Percentiles rank a stretch among this genome's conserved stretches.
phyloP scores from a whole-genome alignment of 345 rosid species.

The Citrus mangshanensis region DNA sequence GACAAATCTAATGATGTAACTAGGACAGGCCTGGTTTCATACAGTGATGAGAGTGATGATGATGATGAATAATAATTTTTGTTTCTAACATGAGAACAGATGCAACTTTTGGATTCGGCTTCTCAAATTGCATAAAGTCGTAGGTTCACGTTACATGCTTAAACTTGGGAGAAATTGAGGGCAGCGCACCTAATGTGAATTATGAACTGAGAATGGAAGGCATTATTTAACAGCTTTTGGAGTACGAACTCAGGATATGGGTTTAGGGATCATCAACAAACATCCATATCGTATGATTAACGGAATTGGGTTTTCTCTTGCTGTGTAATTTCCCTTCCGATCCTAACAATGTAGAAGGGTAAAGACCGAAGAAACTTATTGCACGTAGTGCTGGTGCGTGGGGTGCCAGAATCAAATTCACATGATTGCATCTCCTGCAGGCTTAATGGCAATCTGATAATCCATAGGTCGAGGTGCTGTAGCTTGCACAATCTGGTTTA shows the following conservation, averaged over 20 bases:
- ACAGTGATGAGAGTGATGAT: slow-evolving; percentile 90
- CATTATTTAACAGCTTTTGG: not conserved
- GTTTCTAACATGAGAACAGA: not conserved
- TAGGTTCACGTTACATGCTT: not conserved
- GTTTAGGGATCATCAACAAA: not conserved
- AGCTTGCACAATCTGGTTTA: not conserved
- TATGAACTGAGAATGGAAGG: not conserved
- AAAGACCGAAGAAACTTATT: too few species aligned
- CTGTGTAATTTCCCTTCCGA: too few species aligned
- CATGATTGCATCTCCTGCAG: not conserved
- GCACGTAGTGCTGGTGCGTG: not conserved
- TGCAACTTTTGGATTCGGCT: not conserved
- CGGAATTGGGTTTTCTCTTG: not conserved
- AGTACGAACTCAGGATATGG: not conserved
- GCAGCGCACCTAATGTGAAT: not conserved
- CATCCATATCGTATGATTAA: not conserved
- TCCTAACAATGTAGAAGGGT: too few species aligned
- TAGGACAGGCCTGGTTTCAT: slow-evolving; percentile 60
- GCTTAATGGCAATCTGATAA: not conserved
- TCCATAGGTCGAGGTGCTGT: not conserved
- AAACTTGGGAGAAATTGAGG: not conserved
- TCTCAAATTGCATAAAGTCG: not conserved
- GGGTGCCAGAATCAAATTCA: not conserved
- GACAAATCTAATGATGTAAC: slow-evolving; percentile 22
- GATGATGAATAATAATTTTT: slow-evolving; percentile 26